Percentiles rank a stretch among this genome's conserved stretches.
Conservation (phyloP, 129 eudicot species). For the Helichrysum umbraculigerum region DNA sequence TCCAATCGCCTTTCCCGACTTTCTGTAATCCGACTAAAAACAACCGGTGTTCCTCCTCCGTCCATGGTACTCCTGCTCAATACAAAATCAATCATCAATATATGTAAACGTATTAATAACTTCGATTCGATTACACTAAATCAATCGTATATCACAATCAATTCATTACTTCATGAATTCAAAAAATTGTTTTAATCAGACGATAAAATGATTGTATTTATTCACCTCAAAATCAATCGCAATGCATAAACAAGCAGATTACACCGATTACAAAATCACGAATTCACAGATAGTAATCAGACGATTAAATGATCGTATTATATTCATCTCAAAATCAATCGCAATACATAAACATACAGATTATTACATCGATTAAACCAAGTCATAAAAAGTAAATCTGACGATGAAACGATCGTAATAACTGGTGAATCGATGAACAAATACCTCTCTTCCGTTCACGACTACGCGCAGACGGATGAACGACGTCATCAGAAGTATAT, state of each 20-base stretch:
- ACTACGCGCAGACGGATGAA: slow-evolving; percentile 79
- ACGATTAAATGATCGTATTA: too few species aligned
- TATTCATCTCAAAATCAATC: not conserved
- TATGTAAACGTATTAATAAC: not conserved
- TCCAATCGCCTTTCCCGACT: slow-evolving; percentile 96
- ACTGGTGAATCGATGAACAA: not conserved
- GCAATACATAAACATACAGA: not conserved
- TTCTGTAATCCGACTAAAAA: slow-evolving; percentile 77
- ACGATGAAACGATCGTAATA: not conserved
- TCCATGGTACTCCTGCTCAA: slow-evolving; percentile 84
- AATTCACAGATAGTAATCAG: too few species aligned
- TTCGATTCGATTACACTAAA: too few species aligned
- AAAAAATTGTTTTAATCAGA: too few species aligned
- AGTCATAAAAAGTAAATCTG: not conserved
- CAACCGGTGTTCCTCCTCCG: slow-evolving; percentile 85
- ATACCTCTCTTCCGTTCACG: slow-evolving; percentile 95
- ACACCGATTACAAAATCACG: too few species aligned
- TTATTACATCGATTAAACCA: not conserved
- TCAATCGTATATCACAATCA: too few species aligned
- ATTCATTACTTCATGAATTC: too few species aligned
- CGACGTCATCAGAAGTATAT: slow-evolving; percentile 89
- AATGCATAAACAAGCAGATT: not conserved
- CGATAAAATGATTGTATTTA: not conserved
- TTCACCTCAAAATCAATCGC: not conserved
- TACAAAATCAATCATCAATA: slow-evolving; percentile 8